Percentiles rank a stretch among this genome's conserved stretches.
phyloP scores from a whole-genome alignment of 2,329 filamentous ascomycete genomes.

The Pezicula carpinea region DNA sequence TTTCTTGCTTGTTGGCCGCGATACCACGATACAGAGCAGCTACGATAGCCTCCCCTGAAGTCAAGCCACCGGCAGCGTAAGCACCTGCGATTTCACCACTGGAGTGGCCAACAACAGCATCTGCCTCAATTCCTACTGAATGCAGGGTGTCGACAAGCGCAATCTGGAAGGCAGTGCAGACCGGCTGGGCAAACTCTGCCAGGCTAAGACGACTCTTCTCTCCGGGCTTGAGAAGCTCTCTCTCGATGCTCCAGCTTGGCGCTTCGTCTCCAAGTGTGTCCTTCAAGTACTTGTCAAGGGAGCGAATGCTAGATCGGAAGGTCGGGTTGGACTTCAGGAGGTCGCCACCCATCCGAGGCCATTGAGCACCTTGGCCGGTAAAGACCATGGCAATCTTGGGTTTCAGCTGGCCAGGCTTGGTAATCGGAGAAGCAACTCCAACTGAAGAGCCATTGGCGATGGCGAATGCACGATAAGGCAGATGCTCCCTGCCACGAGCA shows the following conservation, averaged over 20 bases:
- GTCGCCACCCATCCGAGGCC: slow-evolving; percentile 6
- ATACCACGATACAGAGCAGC: slow-evolving; percentile 37
- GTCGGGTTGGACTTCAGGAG: neutral
- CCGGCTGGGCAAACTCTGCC: slow-evolving; percentile 27
- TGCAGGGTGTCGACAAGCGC: slow-evolving; percentile 36
- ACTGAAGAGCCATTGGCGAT: neutral
- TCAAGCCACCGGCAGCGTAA: slow-evolving; percentile 32
- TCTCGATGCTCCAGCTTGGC: neutral
- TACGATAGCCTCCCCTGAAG: slow-evolving; percentile 28
- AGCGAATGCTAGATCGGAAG: neutral
- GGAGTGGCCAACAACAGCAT: slow-evolving; percentile 37
- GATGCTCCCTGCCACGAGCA: no score
- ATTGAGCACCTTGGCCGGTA: slow-evolving; percentile 11
- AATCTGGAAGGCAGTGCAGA: slow-evolving; percentile 42
- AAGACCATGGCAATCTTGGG: slow-evolving; percentile 4
- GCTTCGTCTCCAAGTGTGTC: neutral
- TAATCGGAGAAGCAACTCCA: neutral
- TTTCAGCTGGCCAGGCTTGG: neutral
- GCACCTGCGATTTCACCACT: slow-evolving; percentile 42
- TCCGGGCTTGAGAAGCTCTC: neutral
- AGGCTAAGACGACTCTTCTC: slow-evolving; percentile 25
- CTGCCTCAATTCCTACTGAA: slow-evolving; percentile 34
- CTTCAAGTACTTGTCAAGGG: neutral
- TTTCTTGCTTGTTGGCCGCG: slow-evolving; percentile 4
- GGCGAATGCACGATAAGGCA: neutral